Evolutionary conservation across 805 yeast genomes (phyloP), one percentile per base, ranked within the genome.

Genomic region (Yamadazyma laniorum): DNA sequence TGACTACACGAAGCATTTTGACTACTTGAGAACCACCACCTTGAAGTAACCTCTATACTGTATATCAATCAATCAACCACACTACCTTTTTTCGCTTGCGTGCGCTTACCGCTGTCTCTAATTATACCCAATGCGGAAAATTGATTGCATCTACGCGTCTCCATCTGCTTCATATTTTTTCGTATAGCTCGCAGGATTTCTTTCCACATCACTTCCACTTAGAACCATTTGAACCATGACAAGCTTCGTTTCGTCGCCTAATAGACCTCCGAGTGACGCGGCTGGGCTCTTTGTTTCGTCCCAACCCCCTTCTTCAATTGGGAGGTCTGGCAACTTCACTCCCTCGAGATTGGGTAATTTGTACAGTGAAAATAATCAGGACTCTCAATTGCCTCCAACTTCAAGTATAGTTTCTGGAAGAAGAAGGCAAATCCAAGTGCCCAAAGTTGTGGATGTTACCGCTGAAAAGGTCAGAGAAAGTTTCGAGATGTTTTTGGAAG

Each of bases 391-490:
- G 16, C 44, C 43, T 25, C 29, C 35, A 18, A 16, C 57, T 43
- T 25, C 43, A 43, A 34, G 22, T 23, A 22, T 26, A 12, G 27
- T 16, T 13, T 49, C 50, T 8, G 63, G 66, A 8, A 73, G 84
- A 64, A 74, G 82, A 53, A 75, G 77, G 43, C 67, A 82, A 42
- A 70, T 77, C 42, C 79, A 80, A 18, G 86, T 91, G 37, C 89
- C 95, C 18, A 87, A 85, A 56, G 96, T 93, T 18, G 78, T 78
- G 18, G 99, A 93, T 65, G 79, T 80, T 32, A 88, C 96, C 3
- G 97, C 96, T 42, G 97, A 90, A 57, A 87, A 87, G 50, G 97
- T 93, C 13, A 77, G 91, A 30, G 96, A 88, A 59, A 80, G 90
- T 12, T 91, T 93, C 59, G 96, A 90, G 58, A 78, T 74, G 47